These are phyloP conservation scores for Yamagishiella unicocca DNA, from an alignment of 139 green algal species.

Conservation along the genomic window DNA sequence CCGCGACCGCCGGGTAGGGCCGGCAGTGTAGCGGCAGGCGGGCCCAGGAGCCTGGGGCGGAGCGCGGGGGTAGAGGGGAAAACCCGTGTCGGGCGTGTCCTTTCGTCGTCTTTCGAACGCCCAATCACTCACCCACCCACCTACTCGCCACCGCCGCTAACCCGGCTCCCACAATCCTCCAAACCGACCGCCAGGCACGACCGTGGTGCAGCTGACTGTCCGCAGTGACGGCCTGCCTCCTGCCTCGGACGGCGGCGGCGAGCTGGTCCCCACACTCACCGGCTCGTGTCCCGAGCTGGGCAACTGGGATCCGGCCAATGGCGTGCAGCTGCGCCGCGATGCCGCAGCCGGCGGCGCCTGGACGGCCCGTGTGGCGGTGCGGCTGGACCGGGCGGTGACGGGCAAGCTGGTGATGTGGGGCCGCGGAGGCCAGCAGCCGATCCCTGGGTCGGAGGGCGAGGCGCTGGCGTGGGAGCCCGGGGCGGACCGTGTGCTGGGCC, in stretches of 20 bases:
- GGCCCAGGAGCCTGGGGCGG: neutral
- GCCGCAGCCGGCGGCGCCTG: neutral
- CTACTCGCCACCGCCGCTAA: neutral
- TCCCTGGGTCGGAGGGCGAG: neutral
- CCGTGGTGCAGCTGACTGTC: conserved; percentile 13
- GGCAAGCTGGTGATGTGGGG: conserved; percentile 32
- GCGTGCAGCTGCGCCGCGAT: neutral
- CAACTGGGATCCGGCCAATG: conserved; percentile 31
- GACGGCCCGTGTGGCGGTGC: neutral
- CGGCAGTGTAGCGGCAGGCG: neutral
- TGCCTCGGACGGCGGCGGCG: neutral
- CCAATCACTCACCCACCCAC: neutral
- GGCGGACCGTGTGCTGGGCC: conserved; percentile 16
- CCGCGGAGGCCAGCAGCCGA: neutral
- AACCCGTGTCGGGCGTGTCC: neutral
- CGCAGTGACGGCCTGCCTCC: conserved; percentile 4
- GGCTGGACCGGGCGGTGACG: neutral
- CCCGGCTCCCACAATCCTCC: neutral
- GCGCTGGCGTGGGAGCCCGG: conserved; percentile 31
- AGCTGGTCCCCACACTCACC: neutral
- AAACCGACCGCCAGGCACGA: conserved; percentile 20
- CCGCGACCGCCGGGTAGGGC: neutral
- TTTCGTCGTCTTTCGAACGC: neutral
- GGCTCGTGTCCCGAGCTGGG: conserved; percentile 40
- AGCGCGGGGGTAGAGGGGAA: neutral